Evolutionary conservation across 768 basidiomycete genomes (phyloP).

Genomic region (Tricholoma furcatifolium): DNA sequence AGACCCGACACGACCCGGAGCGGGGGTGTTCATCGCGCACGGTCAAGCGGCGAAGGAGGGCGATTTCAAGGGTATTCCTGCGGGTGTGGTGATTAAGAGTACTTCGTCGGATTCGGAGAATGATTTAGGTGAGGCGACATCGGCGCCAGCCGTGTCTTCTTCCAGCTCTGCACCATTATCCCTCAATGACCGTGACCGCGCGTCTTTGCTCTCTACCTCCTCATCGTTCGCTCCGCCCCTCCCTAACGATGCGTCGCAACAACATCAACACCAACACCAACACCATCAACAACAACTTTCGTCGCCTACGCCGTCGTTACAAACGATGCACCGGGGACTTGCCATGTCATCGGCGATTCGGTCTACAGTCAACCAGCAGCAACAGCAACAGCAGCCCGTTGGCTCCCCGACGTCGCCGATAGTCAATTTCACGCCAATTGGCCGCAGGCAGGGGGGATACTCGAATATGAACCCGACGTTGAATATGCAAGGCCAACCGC

Average conservation of each 20-base stretch:
- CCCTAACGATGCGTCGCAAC: slow-evolving; percentile 13
- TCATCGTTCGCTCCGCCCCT: slow-evolving; percentile 35
- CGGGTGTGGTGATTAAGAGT: slow-evolving; percentile 47
- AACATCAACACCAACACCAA: background rate
- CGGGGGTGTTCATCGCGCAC: slow-evolving; percentile 78
- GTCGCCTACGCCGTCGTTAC: slow-evolving; percentile 14
- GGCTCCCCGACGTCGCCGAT: slow-evolving; percentile 35
- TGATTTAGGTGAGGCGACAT: slow-evolving; percentile 36
- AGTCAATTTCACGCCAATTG: slow-evolving; percentile 57
- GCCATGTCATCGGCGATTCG: slow-evolving; percentile 26
- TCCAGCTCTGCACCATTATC: slow-evolving; percentile 19
- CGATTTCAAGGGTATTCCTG: slow-evolving; percentile 53
- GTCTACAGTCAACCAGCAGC: slow-evolving; percentile 23
- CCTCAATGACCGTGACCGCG: slow-evolving; percentile 36
- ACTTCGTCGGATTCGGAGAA: slow-evolving; percentile 42
- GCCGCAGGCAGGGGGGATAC: slow-evolving; percentile 33
- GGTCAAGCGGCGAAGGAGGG: slow-evolving; percentile 42
- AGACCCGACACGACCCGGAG: slow-evolving; percentile 81
- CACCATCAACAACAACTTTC: slow-evolving; percentile 9
- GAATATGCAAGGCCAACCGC: slow-evolving; percentile 43
- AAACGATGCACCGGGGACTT: slow-evolving; percentile 15
- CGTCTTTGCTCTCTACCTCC: slow-evolving; percentile 30
- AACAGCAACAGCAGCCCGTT: too few species aligned
- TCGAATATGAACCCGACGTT: slow-evolving; percentile 77
- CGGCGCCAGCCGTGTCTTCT: slow-evolving; percentile 21